Percentiles rank a stretch among this genome's conserved stretches.
Conservation (phyloP, 179 eudicot species). For the Spinacia oleracea region DNA sequence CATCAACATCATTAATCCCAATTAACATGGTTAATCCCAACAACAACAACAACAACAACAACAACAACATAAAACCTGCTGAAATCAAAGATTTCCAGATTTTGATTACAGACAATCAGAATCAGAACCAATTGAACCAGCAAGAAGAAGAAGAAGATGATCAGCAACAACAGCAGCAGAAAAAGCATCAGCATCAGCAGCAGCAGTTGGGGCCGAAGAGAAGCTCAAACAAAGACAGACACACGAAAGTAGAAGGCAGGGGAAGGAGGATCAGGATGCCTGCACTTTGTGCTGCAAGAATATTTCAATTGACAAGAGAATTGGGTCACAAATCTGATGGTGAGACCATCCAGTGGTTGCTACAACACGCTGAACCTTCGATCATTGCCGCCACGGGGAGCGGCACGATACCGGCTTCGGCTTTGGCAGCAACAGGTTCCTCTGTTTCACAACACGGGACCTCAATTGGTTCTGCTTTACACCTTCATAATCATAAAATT, state of each 20-base stretch:
- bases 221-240: slow-evolving; percentile 47
- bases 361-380: slow-evolving; percentile 44
- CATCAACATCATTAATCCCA: slow-evolving; percentile 33
- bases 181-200: slow-evolving; percentile 21
- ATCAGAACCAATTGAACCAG: slow-evolving; percentile 13
- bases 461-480: slow-evolving; percentile 32
- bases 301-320: slow-evolving; percentile 43
- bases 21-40: slow-evolving; percentile 10
- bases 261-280: slow-evolving; percentile 50
- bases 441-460: slow-evolving; percentile 31
- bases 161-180: slow-evolving; percentile 18
- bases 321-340: slow-evolving; percentile 50
- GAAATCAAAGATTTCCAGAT: slow-evolving; percentile 52
- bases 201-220: slow-evolving; percentile 36
- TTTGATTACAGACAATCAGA: slow-evolving; percentile 37
- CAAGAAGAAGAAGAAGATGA: slow-evolving; percentile 23
- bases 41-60: slow-evolving; percentile 23
- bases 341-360: slow-evolving; percentile 46
- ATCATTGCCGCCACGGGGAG: slow-evolving; percentile 42
- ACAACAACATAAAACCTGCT: slow-evolving; percentile 21
- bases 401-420: slow-evolving; percentile 44
- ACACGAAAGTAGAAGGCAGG: slow-evolving; percentile 46
- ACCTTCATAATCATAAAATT: slow-evolving; percentile 18
- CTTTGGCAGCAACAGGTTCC: slow-evolving; percentile 27
- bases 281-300: slow-evolving; percentile 42